Percentiles rank a stretch among this genome's conserved stretches.
Evolutionary conservation across 495 filamentous ascomycete species (phyloP).

Genomic region (Neurospora intermedia): DNA sequence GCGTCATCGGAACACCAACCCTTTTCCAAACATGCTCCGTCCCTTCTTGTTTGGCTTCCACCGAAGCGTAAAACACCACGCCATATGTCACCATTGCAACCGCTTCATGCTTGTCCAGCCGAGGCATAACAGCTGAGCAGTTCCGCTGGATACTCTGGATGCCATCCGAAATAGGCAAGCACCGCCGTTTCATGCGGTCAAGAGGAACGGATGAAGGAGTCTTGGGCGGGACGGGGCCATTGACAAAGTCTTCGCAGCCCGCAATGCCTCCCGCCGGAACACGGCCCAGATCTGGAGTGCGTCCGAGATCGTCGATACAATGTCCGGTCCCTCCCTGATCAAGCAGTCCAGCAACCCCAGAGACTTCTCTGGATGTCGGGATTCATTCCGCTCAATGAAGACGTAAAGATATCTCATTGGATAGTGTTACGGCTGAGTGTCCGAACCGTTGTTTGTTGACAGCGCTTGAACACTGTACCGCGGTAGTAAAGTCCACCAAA

Average conservation of each 20-base stretch:
- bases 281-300: neutral
- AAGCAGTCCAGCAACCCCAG: neutral
- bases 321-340: neutral
- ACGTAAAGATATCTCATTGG: neutral
- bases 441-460: neutral
- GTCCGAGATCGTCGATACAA: neutral
- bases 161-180: conserved; percentile 6
- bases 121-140: neutral
- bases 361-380: neutral
- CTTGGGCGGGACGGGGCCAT: neutral
- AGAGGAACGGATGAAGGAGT: neutral
- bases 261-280: neutral
- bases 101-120: neutral
- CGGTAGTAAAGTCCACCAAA: neutral
- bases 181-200: conserved; percentile 1
- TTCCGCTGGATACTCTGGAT: neutral
- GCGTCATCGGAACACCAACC: conserved; percentile 30
- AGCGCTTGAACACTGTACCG: neutral
- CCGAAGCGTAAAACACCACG: neutral
- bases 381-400: neutral
- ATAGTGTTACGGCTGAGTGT: neutral
- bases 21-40: neutral
- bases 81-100: neutral
- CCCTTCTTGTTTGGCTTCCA: neutral
- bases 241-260: neutral